Evolutionary conservation across 345 rosid genomes (phyloP), one percentile per base, ranked within the genome.

Genomic region (Pistacia integerrima): DNA sequence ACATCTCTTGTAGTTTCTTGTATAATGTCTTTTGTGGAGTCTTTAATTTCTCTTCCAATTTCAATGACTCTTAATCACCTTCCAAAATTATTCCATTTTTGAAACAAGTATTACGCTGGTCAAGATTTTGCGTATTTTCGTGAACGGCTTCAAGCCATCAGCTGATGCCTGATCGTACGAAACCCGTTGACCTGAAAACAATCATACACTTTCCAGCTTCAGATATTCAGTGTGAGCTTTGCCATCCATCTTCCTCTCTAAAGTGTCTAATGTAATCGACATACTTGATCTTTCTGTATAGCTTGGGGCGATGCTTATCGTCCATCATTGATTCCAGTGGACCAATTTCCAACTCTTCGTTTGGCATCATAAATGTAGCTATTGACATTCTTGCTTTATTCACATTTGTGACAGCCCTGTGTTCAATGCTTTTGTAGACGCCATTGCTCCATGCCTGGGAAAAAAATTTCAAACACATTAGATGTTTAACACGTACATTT

Each of bases 391-490:
- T 78, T 25, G 77, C 65, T 54, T 22, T 78, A 38, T 36, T 22
- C 49, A 48, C 76, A 61, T 70, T 82, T 17, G 77, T 76, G 6
- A 84, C 5, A 16, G 79, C 81, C 62, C 82, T 76, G 46, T 81
- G 84, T 56, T 84, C 87, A 58, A 73, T 61, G 79, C 87, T 78
- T 70, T 76, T 73, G 80, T 78, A 75, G 44, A 72, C 20, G 0
- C 80, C 84, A 68, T 78, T 78, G 75, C 86, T 80, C 78, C 78
- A 74, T 11, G 11, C 54, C 78, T 77, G 58, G 41, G 41, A 38
- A 38, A 12, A 56, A 25, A 67, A 28, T 14, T 25, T 25, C 33
- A 60, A 22, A 9, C 30, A 17, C 2, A 30, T 30, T 30, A 30
- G 3, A 3, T 44, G 52, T 65, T 38, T 25, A 67, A 4, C 12